A percentile compares a stretch with the other conserved stretches of the same genome.
phyloP scores from a whole-genome alignment of 495 filamentous ascomycete genomes.

The Penicillium parvum region DNA sequence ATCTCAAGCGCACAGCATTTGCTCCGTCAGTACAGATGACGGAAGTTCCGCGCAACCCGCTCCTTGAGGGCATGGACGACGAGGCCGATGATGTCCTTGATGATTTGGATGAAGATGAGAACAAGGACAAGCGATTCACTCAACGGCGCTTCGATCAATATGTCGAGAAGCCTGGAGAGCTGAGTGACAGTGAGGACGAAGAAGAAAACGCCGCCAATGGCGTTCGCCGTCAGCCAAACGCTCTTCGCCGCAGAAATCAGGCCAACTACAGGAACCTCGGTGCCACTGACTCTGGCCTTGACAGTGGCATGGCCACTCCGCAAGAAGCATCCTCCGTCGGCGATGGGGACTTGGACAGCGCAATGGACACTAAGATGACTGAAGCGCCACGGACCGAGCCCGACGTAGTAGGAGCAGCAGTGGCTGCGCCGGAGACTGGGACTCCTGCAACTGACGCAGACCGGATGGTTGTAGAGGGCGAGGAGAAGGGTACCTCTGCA shows the following conservation, averaged over 20 bases:
- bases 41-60: constrained; percentile 77
- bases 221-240: constrained; percentile 57
- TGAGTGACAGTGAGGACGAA: constrained; percentile 85
- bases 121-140: constrained; percentile 78
- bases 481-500: constrained; percentile 35
- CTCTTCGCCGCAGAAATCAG: constrained; percentile 58
- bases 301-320: constrained; percentile 57
- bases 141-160: constrained; percentile 80
- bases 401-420: constrained; percentile 22
- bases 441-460: constrained; percentile 31
- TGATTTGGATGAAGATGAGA: constrained; percentile 85
- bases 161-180: constrained; percentile 67
- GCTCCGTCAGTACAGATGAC: constrained; percentile 93
- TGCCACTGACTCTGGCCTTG: constrained; percentile 58
- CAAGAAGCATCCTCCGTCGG: constrained; percentile 45
- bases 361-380: constrained; percentile 45
- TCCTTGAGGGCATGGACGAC: constrained; percentile 64
- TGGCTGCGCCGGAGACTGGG: constrained; percentile 35
- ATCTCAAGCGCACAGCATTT: constrained; percentile 81
- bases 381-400: constrained; percentile 46
- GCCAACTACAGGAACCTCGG: constrained; percentile 67
- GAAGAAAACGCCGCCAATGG: constrained; percentile 73
- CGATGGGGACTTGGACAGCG: constrained; percentile 46
- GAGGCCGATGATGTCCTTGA: constrained; percentile 86
- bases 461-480: constrained; percentile 36